Evolutionary conservation across 768 basidiomycete species (phyloP), one percentile per base, ranked within the genome.

Genomic region (Auriculariales sp.): DNA sequence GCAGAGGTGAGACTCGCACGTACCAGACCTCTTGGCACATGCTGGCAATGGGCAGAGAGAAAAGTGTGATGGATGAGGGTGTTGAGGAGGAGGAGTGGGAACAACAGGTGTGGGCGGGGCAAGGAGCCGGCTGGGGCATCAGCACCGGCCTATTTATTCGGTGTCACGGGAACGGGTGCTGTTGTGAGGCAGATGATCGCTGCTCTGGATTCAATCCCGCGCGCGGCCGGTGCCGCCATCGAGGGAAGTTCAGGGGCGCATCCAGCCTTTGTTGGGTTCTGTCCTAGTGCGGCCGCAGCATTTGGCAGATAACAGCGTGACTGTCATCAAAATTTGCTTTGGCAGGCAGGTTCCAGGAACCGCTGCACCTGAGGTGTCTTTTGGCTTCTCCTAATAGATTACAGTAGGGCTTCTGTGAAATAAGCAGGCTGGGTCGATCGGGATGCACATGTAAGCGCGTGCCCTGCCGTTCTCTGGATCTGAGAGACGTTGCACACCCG

Each of bases 11-110:
- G n/a, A n/a, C n/a, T n/a, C n/a, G n/a, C 7, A 36, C 35, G 35
- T 36, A 44, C 39, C 39, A 44, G 39, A 44, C 39, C 22, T 44
- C 39, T 19, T 25, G 39, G 27, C 39, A 44, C 39, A 44, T 44
- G 5, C 9, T 44, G 6, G 39, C 14, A 44, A 10, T 11, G 15
- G 17, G 24, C 19, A 19, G 22, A 25, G 39, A 15, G 39, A 44
- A 19, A 25, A 15, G 19, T 11, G 6, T 44, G 39, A 19, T 25
- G 19, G 27, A 25, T 22, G n/a, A 22, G 22, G 39, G 27, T 44
- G 39, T 25, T 44, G 39, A 19, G 39, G 39, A 9, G 15, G 39
- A n/a, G n/a, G n/a, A n/a, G n/a, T n/a, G n/a, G n/a, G n/a, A n/a
- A n/a, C n/a, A n/a, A n/a, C n/a, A n/a, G n/a, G n/a, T n/a, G n/a